A percentile compares a stretch with the other conserved stretches of the same genome.
Evolutionary conservation across 2,329 filamentous ascomycete species (phyloP).

Genomic region (Thielaviopsis punctulata): DNA sequence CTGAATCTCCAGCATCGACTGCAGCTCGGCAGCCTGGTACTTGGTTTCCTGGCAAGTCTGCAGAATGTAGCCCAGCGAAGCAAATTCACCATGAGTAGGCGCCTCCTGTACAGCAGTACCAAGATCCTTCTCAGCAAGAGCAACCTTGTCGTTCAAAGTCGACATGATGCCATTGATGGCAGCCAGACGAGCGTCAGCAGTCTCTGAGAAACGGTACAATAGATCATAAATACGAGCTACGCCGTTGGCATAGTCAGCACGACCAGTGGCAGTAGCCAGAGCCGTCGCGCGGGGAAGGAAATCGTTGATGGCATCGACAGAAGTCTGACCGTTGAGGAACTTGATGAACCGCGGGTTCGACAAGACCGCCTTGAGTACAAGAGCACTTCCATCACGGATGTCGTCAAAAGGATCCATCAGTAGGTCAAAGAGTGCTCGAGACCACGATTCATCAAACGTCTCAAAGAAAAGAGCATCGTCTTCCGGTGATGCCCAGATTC

Average conservation of each 20-base stretch:
- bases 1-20: slow-evolving; percentile 10
- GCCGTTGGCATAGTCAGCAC: slow-evolving; percentile 85
- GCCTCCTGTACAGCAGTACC: slow-evolving; percentile 46
- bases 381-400: slow-evolving; percentile 45
- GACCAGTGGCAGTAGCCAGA: slow-evolving; percentile 51
- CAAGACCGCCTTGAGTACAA: slow-evolving; percentile 32
- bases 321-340: slow-evolving; percentile 7
- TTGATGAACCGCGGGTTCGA: slow-evolving; percentile 20
- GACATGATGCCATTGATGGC: slow-evolving; percentile 41
- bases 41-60: slow-evolving; percentile 12
- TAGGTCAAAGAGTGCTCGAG: slow-evolving; percentile 56
- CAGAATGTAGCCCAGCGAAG: slow-evolving; percentile 32
- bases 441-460: slow-evolving; percentile 31
- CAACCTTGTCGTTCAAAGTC: slow-evolving; percentile 47
- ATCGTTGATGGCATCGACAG: slow-evolving; percentile 22
- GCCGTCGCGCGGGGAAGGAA: slow-evolving; percentile 37
- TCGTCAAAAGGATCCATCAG: slow-evolving; percentile 87
- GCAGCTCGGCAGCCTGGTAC: slow-evolving; percentile 7
- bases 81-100: slow-evolving; percentile 54
- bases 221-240: slow-evolving; percentile 63
- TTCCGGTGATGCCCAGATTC: slow-evolving; percentile 22
- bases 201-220: slow-evolving; percentile 39
- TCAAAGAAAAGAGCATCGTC: slow-evolving; percentile 25
- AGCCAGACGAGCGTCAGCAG: slow-evolving; percentile 24
- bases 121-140: slow-evolving; percentile 45